These are phyloP conservation scores for Zopfia rhizophila DNA, from an alignment of 2,329 filamentous ascomycete genomes.

Conservation along the genomic window DNA sequence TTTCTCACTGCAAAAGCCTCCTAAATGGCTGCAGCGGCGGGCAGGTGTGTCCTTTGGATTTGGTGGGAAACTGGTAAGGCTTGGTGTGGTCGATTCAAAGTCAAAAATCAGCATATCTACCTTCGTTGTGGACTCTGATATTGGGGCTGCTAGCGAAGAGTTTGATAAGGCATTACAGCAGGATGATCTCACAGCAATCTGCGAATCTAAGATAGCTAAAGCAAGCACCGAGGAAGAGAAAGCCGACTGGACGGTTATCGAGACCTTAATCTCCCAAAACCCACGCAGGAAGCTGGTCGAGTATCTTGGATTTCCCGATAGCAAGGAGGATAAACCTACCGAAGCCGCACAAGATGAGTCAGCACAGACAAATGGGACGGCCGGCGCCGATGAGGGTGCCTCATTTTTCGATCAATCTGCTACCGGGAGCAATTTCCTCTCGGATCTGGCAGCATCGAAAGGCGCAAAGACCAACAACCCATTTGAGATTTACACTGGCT, in stretches of 20 bases:
- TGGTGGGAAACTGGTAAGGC: conserved; percentile 87
- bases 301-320: conserved; percentile 85
- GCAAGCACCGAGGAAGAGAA: conserved; percentile 90
- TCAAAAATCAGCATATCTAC: conserved; percentile 86
- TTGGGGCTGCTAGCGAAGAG: conserved; percentile 83
- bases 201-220: conserved; percentile 78
- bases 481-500: conserved; percentile 86
- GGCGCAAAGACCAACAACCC: conserved; percentile 93
- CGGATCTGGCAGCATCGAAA: conserved; percentile 85
- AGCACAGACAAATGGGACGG: conserved; percentile 57
- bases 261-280: conserved; percentile 85
- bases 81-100: conserved; percentile 73
- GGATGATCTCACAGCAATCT: conserved; percentile 82
- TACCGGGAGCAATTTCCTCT: conserved; percentile 83
- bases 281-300: conserved; percentile 87
- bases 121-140: conserved; percentile 87
- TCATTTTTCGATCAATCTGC: conserved; percentile 82
- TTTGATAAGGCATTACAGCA: conserved; percentile 85
- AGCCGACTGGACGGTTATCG: conserved; percentile 94
- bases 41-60: conserved; percentile 92
- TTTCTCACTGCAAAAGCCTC: conserved; percentile 86
- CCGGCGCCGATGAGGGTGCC: conserved; percentile 64
- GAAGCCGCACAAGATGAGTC: conserved; percentile 52
- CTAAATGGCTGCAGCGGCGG: conserved; percentile 89
- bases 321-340: conserved; percentile 53